Evolutionary conservation across 805 yeast species (phyloP).

Genomic region (Saturnispora diversa): DNA sequence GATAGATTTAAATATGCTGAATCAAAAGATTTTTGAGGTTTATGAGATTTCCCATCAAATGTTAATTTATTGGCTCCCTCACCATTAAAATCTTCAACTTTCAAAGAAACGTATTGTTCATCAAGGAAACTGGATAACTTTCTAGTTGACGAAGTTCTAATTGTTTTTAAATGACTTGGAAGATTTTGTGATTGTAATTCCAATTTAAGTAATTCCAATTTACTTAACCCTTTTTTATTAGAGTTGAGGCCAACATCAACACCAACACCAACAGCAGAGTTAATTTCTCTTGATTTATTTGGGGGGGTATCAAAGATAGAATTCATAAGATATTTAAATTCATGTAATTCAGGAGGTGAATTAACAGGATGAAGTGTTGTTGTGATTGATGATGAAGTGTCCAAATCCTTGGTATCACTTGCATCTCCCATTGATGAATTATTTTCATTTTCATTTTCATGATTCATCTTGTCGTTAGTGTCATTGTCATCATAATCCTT

Average conservation of each 20-base stretch:
- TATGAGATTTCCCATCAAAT: no score
- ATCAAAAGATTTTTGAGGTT: constrained; percentile 20
- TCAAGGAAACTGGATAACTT: constrained; percentile 22
- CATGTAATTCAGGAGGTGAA: constrained; percentile 19
- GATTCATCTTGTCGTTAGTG: neutral
- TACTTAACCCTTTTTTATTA: constrained; percentile 14
- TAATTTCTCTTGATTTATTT: constrained; percentile 5
- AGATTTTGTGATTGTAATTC: constrained; percentile 9
- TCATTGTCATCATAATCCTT: neutral
- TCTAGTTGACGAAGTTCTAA: constrained; percentile 25
- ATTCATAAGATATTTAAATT: constrained; percentile 27
- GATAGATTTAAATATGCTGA: constrained; percentile 20
- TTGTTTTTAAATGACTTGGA: constrained; percentile 13
- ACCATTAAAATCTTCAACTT: constrained; percentile 18
- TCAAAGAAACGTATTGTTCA: constrained; percentile 13
- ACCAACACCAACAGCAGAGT: neutral
- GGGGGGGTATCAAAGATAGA: constrained; percentile 24
- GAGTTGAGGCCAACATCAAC: neutral
- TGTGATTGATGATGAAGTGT: constrained; percentile 7
- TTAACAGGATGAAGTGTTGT: no score
- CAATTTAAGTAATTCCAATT: constrained; percentile 20
- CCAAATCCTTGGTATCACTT: no score
- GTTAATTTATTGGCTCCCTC: neutral
- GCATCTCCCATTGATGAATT: constrained; percentile 1
- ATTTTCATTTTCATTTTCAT: neutral